Evolutionary conservation across 148 eudicot species (phyloP).

Genomic region (Silene latifolia): DNA sequence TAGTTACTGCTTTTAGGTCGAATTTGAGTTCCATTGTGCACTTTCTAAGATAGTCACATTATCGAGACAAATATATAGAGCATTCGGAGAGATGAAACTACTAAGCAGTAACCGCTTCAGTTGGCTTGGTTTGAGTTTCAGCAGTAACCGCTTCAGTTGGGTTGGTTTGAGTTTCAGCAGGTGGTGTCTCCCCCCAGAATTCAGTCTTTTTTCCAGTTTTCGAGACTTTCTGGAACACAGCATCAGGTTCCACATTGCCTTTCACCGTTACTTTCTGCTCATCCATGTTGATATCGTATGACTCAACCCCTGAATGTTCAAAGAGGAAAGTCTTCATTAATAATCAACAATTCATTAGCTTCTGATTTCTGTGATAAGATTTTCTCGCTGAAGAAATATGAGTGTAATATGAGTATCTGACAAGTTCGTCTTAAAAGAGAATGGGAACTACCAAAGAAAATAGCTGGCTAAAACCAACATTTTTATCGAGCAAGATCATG

Average conservation of each 20-base stretch:
- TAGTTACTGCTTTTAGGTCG: slow-evolving; percentile 2
- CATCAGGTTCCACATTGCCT: slow-evolving; percentile 82
- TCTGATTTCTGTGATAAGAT: too few species aligned
- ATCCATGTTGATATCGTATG: slow-evolving; percentile 61
- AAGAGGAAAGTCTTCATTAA: background rate
- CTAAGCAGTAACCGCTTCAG: slow-evolving; percentile 17
- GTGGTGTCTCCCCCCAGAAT: slow-evolving; percentile 54
- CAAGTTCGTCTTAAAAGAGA: background rate
- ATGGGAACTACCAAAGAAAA: background rate
- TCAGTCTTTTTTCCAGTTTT: slow-evolving; percentile 84
- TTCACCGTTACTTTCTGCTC: slow-evolving; percentile 84
- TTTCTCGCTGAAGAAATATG: background rate
- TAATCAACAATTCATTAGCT: too few species aligned
- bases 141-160: slow-evolving; percentile 7
- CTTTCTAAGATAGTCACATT: background rate
- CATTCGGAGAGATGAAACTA: background rate
- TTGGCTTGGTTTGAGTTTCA: too few species aligned
- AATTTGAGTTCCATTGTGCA: background rate
- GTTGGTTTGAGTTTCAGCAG: slow-evolving; percentile 25
- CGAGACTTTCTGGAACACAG: slow-evolving; percentile 74
- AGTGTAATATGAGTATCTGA: background rate
- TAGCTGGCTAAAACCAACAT: background rate
- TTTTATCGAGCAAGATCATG: background rate
- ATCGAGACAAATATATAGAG: background rate
- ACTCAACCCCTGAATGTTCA: slow-evolving; percentile 56